These are phyloP conservation scores for Phytophthora gonapodyides DNA, from an alignment of 352 stramenopile genomes.

Conservation along the genomic window DNA sequence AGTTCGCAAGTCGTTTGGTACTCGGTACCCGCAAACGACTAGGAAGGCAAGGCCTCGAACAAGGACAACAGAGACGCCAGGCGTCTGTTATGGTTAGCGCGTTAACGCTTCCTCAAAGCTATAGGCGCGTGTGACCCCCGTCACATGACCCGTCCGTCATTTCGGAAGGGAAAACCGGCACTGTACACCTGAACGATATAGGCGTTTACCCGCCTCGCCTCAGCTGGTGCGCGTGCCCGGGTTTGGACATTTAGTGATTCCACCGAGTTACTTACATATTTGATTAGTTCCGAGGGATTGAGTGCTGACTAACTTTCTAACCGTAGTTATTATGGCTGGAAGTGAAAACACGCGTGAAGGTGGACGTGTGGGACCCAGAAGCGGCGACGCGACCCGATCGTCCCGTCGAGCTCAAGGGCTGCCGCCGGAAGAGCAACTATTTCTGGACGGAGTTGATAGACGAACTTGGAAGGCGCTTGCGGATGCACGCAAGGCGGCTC, in stretches of 20 bases:
- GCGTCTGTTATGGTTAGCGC: too few species aligned
- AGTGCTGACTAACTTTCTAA: background rate
- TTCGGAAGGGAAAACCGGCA: too few species aligned
- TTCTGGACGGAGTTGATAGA: background rate
- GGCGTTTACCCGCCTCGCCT: too few species aligned
- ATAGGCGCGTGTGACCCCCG: too few species aligned
- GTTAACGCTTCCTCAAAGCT: too few species aligned
- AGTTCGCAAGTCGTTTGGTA: too few species aligned
- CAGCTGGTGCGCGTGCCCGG: constrained; percentile 4
- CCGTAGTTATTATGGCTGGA: background rate
- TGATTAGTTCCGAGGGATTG: background rate
- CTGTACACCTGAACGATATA: too few species aligned
- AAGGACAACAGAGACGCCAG: too few species aligned
- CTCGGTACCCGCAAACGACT: too few species aligned
- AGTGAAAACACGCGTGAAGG: background rate
- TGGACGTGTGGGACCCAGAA: background rate
- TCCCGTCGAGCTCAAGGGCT: background rate
- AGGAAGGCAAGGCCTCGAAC: too few species aligned
- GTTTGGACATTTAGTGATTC: constrained; percentile 2
- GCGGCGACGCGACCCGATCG: background rate
- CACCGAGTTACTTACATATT: constrained; percentile 3
- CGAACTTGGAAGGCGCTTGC: background rate
- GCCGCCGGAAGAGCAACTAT: background rate
- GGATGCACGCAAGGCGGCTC: constrained; percentile 1
- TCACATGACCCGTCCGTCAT: too few species aligned